phyloP scores from a whole-genome alignment of 208 protist species.

The Naegleria fowleri region DNA sequence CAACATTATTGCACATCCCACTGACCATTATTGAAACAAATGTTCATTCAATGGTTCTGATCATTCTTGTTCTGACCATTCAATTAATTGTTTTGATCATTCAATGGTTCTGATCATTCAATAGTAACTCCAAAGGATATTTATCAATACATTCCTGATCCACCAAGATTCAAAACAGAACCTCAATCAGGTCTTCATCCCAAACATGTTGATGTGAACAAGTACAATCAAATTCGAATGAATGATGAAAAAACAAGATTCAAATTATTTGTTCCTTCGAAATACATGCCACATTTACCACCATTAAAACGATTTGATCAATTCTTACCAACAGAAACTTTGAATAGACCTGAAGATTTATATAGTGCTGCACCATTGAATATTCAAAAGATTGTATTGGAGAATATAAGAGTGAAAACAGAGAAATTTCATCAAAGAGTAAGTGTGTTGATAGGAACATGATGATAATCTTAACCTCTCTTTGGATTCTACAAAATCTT shows the following conservation, averaged over 20 bases:
- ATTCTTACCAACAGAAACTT: background rate
- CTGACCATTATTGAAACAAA: too few species aligned
- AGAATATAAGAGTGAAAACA: background rate
- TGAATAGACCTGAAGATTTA: background rate
- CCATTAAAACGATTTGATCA: background rate
- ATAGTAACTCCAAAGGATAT: background rate
- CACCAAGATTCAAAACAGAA: background rate
- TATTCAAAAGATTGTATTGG: background rate
- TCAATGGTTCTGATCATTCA: background rate
- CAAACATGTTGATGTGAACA: background rate
- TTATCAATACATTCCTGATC: background rate
- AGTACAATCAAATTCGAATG: background rate
- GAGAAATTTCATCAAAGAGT: background rate
- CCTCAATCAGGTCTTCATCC: background rate
- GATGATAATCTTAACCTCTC: background rate
- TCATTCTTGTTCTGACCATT: too few species aligned
- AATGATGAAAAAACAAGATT: background rate
- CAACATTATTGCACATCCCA: too few species aligned
- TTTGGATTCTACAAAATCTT: too few species aligned
- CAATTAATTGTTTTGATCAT: background rate
- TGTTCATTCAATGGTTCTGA: too few species aligned
- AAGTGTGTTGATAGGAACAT: too few species aligned
- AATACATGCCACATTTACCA: background rate
- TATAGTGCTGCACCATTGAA: background rate
- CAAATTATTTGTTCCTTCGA: background rate